phyloP scores from a whole-genome alignment of 495 filamentous ascomycete species.

The Lasiosphaeria hispida region DNA sequence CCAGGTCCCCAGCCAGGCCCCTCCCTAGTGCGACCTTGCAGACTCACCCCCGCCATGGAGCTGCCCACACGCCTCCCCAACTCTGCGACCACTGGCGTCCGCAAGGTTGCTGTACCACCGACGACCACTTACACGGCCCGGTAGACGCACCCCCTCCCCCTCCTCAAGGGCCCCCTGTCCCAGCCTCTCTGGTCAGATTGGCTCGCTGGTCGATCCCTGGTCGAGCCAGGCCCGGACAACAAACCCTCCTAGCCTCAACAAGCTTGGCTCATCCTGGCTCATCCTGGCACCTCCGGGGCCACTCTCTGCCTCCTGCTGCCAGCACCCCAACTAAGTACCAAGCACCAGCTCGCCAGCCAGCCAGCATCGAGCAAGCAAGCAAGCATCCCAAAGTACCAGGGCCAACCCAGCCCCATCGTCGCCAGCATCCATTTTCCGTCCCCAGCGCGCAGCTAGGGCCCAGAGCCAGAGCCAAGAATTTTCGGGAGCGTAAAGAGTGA shows the following conservation, averaged over 20 bases:
- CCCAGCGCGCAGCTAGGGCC: not conserved
- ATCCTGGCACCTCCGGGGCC: constrained; percentile 22
- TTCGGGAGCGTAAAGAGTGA: too few relatives aligned
- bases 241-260: constrained; percentile 25
- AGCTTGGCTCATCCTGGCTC: constrained; percentile 21
- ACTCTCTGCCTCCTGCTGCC: constrained; percentile 18
- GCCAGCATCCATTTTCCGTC: not conserved
- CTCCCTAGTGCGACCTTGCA: constrained; percentile 23
- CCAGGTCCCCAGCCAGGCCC: not conserved
- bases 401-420: not conserved
- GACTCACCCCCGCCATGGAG: constrained; percentile 18
- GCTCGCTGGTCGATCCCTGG: constrained; percentile 24
- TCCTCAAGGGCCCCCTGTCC: constrained; percentile 18
- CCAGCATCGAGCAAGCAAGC: not conserved
- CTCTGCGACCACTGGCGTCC: constrained; percentile 13
- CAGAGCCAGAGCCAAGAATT: not conserved
- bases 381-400: not conserved
- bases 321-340: not conserved
- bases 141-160: constrained; percentile 22
- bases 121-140: constrained; percentile 16
- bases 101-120: constrained; percentile 20
- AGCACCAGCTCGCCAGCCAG: not conserved
- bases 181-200: constrained; percentile 30
- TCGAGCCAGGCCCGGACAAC: constrained; percentile 26
- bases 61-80: constrained; percentile 27